These are phyloP conservation scores for Ilyonectria destructans DNA, from an alignment of 2,329 filamentous ascomycete genomes.

Conservation along the genomic window DNA sequence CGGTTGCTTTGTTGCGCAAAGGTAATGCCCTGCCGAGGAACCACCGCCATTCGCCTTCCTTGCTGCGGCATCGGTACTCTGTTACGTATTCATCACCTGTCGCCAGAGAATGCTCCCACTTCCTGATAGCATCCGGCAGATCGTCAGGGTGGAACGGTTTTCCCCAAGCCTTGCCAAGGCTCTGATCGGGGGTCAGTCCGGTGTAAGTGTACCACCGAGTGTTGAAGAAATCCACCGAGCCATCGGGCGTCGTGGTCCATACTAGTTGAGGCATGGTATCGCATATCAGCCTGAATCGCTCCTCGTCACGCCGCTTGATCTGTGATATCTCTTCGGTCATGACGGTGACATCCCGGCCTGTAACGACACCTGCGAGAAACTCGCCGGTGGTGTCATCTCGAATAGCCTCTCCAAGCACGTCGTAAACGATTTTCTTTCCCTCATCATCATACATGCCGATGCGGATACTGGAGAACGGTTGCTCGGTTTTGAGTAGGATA, in stretches of 20 bases:
- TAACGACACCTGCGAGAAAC: slow-evolving; percentile 81
- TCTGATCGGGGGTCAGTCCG: slow-evolving; percentile 75
- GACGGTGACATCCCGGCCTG: slow-evolving; percentile 80
- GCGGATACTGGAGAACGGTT: slow-evolving; percentile 71
- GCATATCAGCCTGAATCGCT: slow-evolving; percentile 82
- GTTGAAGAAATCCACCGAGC: slow-evolving; percentile 81
- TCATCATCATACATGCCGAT: slow-evolving; percentile 75
- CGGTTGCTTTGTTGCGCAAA: slow-evolving; percentile 75
- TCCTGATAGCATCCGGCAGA: slow-evolving; percentile 66
- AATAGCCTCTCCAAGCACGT: slow-evolving; percentile 78
- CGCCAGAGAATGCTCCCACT: slow-evolving; percentile 75
- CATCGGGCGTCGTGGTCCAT: slow-evolving; percentile 81
- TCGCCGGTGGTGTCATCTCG: slow-evolving; percentile 78
- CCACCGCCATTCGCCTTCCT: slow-evolving; percentile 83
- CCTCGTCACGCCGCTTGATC: slow-evolving; percentile 80
- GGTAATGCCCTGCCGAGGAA: slow-evolving; percentile 83
- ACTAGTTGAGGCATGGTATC: slow-evolving; percentile 82
- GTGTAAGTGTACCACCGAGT: slow-evolving; percentile 87
- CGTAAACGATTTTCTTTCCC: slow-evolving; percentile 71
- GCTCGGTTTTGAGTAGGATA: slow-evolving; percentile 73
- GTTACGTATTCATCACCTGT: slow-evolving; percentile 80
- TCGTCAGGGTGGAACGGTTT: slow-evolving; percentile 81
- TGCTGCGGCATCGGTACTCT: slow-evolving; percentile 79
- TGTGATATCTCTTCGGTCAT: slow-evolving; percentile 79
- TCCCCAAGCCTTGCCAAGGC: slow-evolving; percentile 75